These are phyloP conservation scores for Trichoderma harzianum DNA, from an alignment of 2,329 filamentous ascomycete species.

Conservation along the genomic window DNA sequence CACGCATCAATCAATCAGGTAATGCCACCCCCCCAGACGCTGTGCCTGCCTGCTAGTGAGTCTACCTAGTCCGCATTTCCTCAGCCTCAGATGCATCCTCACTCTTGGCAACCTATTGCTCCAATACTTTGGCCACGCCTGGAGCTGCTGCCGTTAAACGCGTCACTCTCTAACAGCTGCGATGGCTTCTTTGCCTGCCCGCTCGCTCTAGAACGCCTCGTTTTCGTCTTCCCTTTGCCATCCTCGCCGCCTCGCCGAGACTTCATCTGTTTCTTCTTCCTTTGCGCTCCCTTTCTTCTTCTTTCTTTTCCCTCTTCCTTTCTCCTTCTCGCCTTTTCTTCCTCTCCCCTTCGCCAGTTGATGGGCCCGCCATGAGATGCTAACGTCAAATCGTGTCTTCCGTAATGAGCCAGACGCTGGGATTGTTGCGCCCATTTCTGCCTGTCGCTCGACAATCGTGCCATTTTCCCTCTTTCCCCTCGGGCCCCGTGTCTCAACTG, in stretches of 20 bases:
- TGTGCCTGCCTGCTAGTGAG: background rate
- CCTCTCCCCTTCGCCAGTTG: background rate
- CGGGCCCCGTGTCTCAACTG: background rate
- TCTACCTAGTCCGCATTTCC: background rate
- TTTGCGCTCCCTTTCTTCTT: background rate
- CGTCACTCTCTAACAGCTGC: conserved; percentile 13
- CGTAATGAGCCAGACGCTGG: conserved; percentile 9
- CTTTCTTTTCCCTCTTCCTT: background rate
- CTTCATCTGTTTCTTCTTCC: background rate
- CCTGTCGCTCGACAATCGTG: background rate
- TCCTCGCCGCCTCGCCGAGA: background rate
- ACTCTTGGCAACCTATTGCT: conserved; percentile 7
- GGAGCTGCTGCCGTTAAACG: background rate
- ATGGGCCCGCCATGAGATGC: background rate
- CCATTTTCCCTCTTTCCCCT: background rate
- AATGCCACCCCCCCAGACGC: background rate
- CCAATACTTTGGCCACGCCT: conserved; percentile 1
- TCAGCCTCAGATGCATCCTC: conserved; percentile 17
- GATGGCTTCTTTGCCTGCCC: conserved; percentile 7
- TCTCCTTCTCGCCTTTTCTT: background rate
- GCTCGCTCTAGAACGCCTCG: conserved; percentile 8
- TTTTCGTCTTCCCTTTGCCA: background rate
- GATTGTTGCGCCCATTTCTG: background rate
- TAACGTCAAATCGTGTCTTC: background rate
- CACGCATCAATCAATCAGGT: background rate